These are phyloP conservation scores for Termitomyces sp. DNA, from an alignment of 768 basidiomycete genomes.

Conservation along the genomic window DNA sequence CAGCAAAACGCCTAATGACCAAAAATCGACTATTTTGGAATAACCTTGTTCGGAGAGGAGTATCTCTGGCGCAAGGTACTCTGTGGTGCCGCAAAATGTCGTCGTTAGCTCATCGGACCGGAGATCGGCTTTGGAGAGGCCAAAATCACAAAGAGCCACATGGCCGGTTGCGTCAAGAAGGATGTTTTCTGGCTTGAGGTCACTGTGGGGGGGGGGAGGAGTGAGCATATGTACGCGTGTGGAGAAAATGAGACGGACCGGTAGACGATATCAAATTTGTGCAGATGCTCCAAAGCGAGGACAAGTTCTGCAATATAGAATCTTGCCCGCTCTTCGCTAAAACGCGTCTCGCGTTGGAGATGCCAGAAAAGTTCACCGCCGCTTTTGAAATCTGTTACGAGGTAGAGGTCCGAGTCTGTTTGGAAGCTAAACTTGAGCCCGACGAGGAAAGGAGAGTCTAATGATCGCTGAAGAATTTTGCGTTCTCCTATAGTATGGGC, in stretches of 20 bases:
- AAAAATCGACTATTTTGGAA: conserved; percentile 97
- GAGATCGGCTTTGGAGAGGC: conserved; percentile 93
- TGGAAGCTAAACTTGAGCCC: conserved; percentile 99
- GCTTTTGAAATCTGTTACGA: conserved; percentile 98
- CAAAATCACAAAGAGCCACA: conserved; percentile 97
- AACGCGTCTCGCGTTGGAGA: conserved; percentile 91
- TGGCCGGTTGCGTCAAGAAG: conserved; percentile 97
- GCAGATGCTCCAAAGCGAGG: conserved; percentile 91
- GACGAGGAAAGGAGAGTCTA: conserved; percentile 95
- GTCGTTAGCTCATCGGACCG: conserved; percentile 94
- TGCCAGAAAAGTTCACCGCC: conserved; percentile 99
- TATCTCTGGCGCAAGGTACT: conserved; percentile 98
- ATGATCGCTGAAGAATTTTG: conserved; percentile 91
- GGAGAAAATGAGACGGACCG: conserved; percentile 45
- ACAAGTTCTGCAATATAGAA: conserved; percentile 98
- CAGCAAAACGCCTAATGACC: conserved; percentile 91
- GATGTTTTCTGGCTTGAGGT: conserved; percentile 98
- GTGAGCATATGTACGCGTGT: not conserved
- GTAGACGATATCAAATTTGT: conserved; percentile 95
- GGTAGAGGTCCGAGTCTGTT: conserved; percentile 89
- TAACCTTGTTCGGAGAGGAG: conserved; percentile 97
- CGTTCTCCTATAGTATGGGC: conserved; percentile 99
- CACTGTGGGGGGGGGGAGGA: conserved; percentile 35
- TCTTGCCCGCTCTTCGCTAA: conserved; percentile 86
- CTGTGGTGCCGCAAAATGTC: conserved; percentile 98